Percentiles rank a stretch among this genome's conserved stretches.
phyloP scores from a whole-genome alignment of 768 basidiomycete species.

The Tylopilus vinaceipallidus region DNA sequence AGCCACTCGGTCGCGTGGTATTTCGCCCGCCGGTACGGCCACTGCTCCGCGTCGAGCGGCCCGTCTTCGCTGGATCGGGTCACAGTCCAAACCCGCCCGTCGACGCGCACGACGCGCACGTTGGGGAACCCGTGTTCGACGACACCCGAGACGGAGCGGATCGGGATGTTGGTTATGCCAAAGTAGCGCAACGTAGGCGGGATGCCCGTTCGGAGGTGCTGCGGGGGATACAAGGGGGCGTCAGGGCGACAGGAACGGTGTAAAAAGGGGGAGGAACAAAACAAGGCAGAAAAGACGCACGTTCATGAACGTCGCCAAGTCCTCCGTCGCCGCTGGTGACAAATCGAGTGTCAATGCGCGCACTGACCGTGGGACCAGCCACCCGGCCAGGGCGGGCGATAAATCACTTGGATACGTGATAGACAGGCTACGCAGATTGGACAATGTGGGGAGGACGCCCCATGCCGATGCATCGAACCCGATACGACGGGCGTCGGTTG shows the following conservation, averaged over 20 bases:
- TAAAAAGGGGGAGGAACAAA: neutral
- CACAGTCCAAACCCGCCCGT: constrained; percentile 55
- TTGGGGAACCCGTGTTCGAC: constrained; percentile 63
- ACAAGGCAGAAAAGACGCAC: constrained; percentile 22
- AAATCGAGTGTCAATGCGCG: constrained; percentile 46
- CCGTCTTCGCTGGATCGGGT: constrained; percentile 28
- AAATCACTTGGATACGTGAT: constrained; percentile 67
- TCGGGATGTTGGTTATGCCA: constrained; percentile 48
- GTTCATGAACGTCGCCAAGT: constrained; percentile 42
- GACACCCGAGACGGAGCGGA: constrained; percentile 39
- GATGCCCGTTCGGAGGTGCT: constrained; percentile 62
- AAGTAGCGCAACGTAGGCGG: constrained; percentile 54
- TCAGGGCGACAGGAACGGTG: no score
- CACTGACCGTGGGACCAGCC: constrained; percentile 61
- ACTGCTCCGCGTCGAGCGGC: constrained; percentile 47
- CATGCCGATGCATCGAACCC: constrained; percentile 71
- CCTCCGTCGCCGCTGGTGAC: constrained; percentile 35
- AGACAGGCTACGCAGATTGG: constrained; percentile 48
- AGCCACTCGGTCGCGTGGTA: constrained; percentile 62
- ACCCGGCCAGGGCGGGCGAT: constrained; percentile 59
- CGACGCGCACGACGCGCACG: constrained; percentile 55
- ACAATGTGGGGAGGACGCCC: constrained; percentile 65
- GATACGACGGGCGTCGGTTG: constrained; percentile 45
- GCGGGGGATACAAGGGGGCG: neutral
- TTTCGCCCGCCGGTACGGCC: constrained; percentile 50